These are phyloP conservation scores for Eucalyptus sp. DNA, from an alignment of 345 rosid genomes.

Conservation along the genomic window DNA sequence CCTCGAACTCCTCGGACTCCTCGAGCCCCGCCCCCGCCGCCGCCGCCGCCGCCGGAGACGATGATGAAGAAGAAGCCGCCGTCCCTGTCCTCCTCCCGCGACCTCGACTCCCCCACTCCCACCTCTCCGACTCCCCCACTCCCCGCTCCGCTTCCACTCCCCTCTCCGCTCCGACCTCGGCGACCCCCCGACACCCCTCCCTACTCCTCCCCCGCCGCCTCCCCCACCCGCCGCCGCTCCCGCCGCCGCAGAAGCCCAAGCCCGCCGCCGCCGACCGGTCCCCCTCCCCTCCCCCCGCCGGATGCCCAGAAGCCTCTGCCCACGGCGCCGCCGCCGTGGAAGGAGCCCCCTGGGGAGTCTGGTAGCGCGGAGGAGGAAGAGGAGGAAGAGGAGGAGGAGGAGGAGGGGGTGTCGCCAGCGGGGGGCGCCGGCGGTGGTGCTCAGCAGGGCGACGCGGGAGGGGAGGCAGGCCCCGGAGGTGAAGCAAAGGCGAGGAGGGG, in stretches of 20 bases:
- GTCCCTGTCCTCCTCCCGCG: conserved; percentile 27
- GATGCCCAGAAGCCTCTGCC: not conserved
- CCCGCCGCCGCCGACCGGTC: conserved; percentile 18
- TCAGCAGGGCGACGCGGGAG: conserved; percentile 36
- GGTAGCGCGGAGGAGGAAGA: not conserved
- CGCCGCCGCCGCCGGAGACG: not conserved
- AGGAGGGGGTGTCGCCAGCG: not conserved
- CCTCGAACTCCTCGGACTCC: not conserved
- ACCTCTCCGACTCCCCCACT: conserved; percentile 50
- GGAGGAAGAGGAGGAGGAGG: not conserved
- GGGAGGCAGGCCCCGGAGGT: conserved; percentile 7
- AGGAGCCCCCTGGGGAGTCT: conserved; percentile 1
- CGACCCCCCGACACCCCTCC: conserved; percentile 40
- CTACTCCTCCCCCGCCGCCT: conserved; percentile 40
- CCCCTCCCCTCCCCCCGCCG: conserved; percentile 18
- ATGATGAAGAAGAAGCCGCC: conserved; percentile 26
- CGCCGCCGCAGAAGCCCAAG: conserved; percentile 1
- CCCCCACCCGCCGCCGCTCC: conserved; percentile 8
- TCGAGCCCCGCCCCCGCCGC: not conserved
- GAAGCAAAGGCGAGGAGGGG: not conserved
- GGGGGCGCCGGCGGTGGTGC: conserved; percentile 6
- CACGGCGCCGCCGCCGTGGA: not conserved
- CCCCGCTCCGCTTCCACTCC: conserved; percentile 69
- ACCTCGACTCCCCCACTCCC: conserved; percentile 29
- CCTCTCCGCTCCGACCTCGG: conserved; percentile 70